Evolutionary conservation across 2,329 filamentous ascomycete genomes (phyloP), one percentile per base, ranked within the genome.

Genomic region (Ilyonectria mors-panacis): DNA sequence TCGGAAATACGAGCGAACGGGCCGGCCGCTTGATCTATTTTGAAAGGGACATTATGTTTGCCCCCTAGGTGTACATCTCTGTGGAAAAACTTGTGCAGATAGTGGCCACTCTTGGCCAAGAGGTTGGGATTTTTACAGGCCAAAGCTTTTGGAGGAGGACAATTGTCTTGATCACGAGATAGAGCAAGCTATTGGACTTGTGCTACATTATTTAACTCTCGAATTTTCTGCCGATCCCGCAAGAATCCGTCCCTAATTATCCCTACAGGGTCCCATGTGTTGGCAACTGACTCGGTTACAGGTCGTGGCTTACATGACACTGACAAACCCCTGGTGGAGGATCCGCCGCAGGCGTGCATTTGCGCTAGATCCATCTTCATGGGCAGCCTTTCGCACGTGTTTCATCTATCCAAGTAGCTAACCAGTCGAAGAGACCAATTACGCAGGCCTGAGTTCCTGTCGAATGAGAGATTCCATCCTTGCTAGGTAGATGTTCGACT

Each of bases 11-110:
- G 59, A 60, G 57, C 50, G 50, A 53, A 56, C 23, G 21, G 37
- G 53, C 35, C 23, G 45, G 59, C 53, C 47, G 37, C 23, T 48
- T 54, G 45, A 58, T 59, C 42, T 45, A 63, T 57, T 37, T 30
- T 48, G 21, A 53, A 47, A 37, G 23, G 48, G 21, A n/a, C 35
- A 53, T 33, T 33, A 53, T 26, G 61, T 63, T 35, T 65, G 44
- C 30, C 59, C 26, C 53, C 56, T 48, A 58, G 61, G 42, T 62
- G 59, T 66, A 59, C 48, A 64, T 74, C 39, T 58, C 45, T 62
- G n/a, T n/a, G 44, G 47, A 54, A 63, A 67, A 37, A 63, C 55
- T 21, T 65, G 55, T 65, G 58, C 53, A 37, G 56, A 61, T 57
- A 60, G 51, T 35, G 57, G 65, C 59, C 57, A 56, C 54, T 59